Evolutionary conservation across 1,139 yeast genomes (phyloP).

Genomic region (Scheffersomyces stambukii): DNA sequence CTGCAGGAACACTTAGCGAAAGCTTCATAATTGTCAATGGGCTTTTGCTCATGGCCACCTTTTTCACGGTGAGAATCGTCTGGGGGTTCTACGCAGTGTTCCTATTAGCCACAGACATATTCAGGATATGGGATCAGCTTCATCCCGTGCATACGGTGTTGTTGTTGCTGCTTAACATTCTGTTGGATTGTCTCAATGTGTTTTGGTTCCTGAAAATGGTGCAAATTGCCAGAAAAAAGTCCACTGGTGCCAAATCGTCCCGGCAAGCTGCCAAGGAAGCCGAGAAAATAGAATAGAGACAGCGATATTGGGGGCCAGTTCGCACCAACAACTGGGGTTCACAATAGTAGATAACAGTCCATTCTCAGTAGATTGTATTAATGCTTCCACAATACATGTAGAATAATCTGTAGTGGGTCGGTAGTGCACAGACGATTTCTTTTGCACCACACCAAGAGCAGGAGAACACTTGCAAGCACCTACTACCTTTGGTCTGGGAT

Average conservation of each 20-base stretch:
- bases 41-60: slow-evolving; percentile 57
- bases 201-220: slow-evolving; percentile 86
- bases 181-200: slow-evolving; percentile 65
- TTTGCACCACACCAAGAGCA: too few species aligned
- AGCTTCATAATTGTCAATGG: slow-evolving; percentile 64
- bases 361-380: too few species aligned
- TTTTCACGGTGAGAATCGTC: slow-evolving; percentile 72
- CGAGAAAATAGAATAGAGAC: slow-evolving; percentile 20
- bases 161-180: slow-evolving; percentile 58
- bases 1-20: slow-evolving; percentile 52
- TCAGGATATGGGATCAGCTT: slow-evolving; percentile 26
- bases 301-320: too few species aligned
- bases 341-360: too few species aligned
- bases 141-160: slow-evolving; percentile 26
- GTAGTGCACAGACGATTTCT: too few species aligned
- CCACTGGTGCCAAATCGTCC: slow-evolving; percentile 19
- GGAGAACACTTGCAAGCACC: too few species aligned
- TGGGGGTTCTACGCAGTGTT: slow-evolving; percentile 84
- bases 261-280: slow-evolving; percentile 19
- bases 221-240: slow-evolving; percentile 56
- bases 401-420: too few species aligned
- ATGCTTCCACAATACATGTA: too few species aligned
- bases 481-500: too few species aligned
- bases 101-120: slow-evolving; percentile 52
- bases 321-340: too few species aligned